Percentiles rank a stretch among this genome's conserved stretches.
These are phyloP conservation scores for Andrographis paniculata DNA, from an alignment of 305 asterid species.

Conservation along the genomic window DNA sequence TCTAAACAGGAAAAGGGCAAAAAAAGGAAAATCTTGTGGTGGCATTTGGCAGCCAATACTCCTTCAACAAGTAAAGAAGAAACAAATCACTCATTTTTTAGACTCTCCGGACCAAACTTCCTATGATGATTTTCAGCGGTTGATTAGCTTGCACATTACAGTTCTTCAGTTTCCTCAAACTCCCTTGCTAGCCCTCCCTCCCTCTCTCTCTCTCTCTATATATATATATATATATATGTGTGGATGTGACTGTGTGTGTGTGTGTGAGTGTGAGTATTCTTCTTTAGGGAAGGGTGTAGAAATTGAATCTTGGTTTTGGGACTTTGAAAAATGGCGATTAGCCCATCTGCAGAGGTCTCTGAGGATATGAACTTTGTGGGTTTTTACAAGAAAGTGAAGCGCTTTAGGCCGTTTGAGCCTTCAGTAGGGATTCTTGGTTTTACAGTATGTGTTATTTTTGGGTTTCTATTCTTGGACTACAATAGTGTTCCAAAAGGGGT, in stretches of 20 bases:
- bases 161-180: slow-evolving; percentile 13
- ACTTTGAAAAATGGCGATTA: slow-evolving; percentile 7
- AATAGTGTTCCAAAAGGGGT: slow-evolving; percentile 44
- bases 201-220: no score
- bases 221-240: no score
- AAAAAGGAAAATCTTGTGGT: slow-evolving; percentile 7
- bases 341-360: slow-evolving; percentile 30
- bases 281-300: slow-evolving; percentile 5
- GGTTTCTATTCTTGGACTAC: slow-evolving; percentile 62
- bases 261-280: background rate
- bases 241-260: no score
- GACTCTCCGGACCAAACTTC: slow-evolving; percentile 26
- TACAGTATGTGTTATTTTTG: slow-evolving; percentile 40
- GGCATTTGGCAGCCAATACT: slow-evolving; percentile 23
- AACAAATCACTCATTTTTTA: no score
- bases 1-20: slow-evolving; percentile 14
- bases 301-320: slow-evolving; percentile 24
- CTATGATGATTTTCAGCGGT: slow-evolving; percentile 32
- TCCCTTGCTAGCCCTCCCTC: no score
- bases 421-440: slow-evolving; percentile 67
- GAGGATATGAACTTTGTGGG: slow-evolving; percentile 25
- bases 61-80: slow-evolving; percentile 56
- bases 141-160: slow-evolving; percentile 40
- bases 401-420: slow-evolving; percentile 73
- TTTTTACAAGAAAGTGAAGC: slow-evolving; percentile 58